Evolutionary conservation across 352 stramenopile genomes (phyloP), one percentile per base, ranked within the genome.

Genomic region (Phytophthora pinifolia): DNA sequence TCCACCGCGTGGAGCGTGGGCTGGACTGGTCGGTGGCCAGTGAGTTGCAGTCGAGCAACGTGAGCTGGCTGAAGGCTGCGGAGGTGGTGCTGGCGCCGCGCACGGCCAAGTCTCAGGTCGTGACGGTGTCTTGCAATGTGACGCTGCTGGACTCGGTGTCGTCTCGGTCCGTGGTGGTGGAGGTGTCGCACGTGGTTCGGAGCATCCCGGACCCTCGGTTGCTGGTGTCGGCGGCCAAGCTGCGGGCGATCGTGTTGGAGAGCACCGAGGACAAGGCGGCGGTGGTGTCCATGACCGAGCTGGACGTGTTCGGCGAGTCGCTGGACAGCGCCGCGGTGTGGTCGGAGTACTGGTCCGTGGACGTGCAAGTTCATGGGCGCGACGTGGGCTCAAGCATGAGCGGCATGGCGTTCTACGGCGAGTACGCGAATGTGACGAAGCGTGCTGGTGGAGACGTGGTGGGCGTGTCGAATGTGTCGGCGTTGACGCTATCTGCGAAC

Each of bases 51-150:
- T 52, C 59, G 15, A n/a, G 22, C 36, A 59, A 50, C 39, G 39
- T 52, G 56, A 51, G 34, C 37, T 68, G 58, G 64, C 55, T 54
- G 38, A 32, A 44, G n/a, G 47, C 35, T 14, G 33, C 42, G 17
- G 50, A 62, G 30, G 57, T 72, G 52, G 32, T 62, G 54, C 33
- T 72, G 64, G 38, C 61, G 2, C 65, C 63, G 43, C 44, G 53
- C 27, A 51, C 51, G 15, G 22, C 20, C 34, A 57, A 58, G 48
- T 46, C 59, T 17, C 43, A 65, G 49, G 41, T 36, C 46, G 49
- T 66, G 20, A 25, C 20, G 20, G 20, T 25, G 20, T 25, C 20
- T 25, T 25, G 20, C 20, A 25, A 25, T 25, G 20, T 25, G 20
- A 25, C 20, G 20, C 20, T 25, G 20, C 20, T 25, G 20, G 20